Evolutionary conservation across 1,284 basidiomycete species (phyloP).

Genomic region (Leccinum variabile): DNA sequence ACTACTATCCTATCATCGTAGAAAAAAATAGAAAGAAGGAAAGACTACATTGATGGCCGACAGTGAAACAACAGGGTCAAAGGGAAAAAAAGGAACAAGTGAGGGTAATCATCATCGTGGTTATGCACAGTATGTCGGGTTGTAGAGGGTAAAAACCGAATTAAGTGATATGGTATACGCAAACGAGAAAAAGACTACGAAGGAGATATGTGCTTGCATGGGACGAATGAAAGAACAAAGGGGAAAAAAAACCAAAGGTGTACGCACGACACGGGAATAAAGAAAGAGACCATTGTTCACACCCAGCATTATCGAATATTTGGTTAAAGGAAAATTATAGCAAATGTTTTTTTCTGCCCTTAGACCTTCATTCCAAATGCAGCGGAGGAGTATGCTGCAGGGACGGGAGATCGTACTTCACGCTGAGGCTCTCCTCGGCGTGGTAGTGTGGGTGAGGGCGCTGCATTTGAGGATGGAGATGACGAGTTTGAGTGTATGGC

Average conservation of each 20-base stretch:
- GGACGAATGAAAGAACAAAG: not conserved
- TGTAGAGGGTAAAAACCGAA: constrained; percentile 13
- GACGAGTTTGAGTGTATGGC: constrained; percentile 26
- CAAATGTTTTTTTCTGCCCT: constrained; percentile 14
- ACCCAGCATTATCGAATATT: constrained; percentile 28
- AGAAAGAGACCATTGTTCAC: constrained; percentile 30
- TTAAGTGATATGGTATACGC: constrained; percentile 29
- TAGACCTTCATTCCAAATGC: constrained; percentile 37
- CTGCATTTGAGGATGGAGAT: constrained; percentile 34
- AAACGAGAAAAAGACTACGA: constrained; percentile 9
- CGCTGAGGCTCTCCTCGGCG: constrained; percentile 35
- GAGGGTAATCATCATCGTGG: constrained; percentile 3
- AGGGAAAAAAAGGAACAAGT: not conserved
- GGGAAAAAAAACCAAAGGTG: not conserved
- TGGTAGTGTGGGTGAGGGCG: constrained; percentile 31
- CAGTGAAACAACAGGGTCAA: not conserved
- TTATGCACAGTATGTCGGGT: constrained; percentile 25
- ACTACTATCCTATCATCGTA: constrained; percentile 16
- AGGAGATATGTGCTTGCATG: constrained; percentile 17
- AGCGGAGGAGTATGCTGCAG: constrained; percentile 34
- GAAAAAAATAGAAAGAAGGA: not conserved
- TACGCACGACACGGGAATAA: constrained; percentile 4
- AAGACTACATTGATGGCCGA: constrained; percentile 13
- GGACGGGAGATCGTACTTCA: constrained; percentile 36
- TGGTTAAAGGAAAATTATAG: constrained; percentile 28